Percentiles rank a stretch among this genome's conserved stretches.
phyloP scores from a whole-genome alignment of 2,329 filamentous ascomycete genomes.

The Claviceps citrina region DNA sequence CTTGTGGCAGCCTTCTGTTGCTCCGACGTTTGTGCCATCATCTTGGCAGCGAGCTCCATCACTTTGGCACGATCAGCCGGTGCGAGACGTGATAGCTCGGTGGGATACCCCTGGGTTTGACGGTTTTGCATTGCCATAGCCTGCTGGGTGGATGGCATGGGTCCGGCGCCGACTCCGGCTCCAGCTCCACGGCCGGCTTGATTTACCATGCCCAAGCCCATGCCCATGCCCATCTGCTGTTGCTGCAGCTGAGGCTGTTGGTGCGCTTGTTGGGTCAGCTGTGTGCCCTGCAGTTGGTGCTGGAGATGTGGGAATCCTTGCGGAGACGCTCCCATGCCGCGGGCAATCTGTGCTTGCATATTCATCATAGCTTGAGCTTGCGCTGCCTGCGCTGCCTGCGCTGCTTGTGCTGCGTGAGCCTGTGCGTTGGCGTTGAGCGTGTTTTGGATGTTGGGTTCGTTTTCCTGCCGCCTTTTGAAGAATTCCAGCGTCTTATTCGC shows the following conservation, averaged over 20 bases:
- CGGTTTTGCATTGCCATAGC: slow-evolving; percentile 25
- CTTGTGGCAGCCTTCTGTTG: slow-evolving; percentile 24
- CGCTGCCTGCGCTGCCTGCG: slow-evolving; percentile 24
- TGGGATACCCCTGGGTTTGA: slow-evolving; percentile 13
- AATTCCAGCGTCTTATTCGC: slow-evolving; percentile 31
- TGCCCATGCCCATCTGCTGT: slow-evolving; percentile 20
- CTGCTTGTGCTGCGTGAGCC: slow-evolving; percentile 20
- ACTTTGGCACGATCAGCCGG: slow-evolving; percentile 31
- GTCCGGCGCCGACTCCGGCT: background rate
- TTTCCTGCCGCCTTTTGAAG: slow-evolving; percentile 33
- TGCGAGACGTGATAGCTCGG: slow-evolving; percentile 24
- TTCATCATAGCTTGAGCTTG: slow-evolving; percentile 35
- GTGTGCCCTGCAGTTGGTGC: slow-evolving; percentile 41
- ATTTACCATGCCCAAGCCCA: slow-evolving; percentile 26
- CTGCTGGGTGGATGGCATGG: slow-evolving; percentile 27
- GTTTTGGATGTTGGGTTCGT: slow-evolving; percentile 30
- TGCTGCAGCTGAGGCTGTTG: slow-evolving; percentile 15
- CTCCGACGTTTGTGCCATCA: slow-evolving; percentile 27
- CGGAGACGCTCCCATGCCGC: slow-evolving; percentile 33
- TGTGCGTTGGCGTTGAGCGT: slow-evolving; percentile 31
- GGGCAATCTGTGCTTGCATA: slow-evolving; percentile 36
- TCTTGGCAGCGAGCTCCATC: slow-evolving; percentile 27
- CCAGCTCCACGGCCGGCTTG: slow-evolving; percentile 20
- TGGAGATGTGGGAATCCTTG: slow-evolving; percentile 43
- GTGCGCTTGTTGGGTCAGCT: slow-evolving; percentile 27